Base-by-base conservation (phyloP, 2,329 filamentous ascomycete genomes). In the Myriosclerotinia duriaeana region DNA sequence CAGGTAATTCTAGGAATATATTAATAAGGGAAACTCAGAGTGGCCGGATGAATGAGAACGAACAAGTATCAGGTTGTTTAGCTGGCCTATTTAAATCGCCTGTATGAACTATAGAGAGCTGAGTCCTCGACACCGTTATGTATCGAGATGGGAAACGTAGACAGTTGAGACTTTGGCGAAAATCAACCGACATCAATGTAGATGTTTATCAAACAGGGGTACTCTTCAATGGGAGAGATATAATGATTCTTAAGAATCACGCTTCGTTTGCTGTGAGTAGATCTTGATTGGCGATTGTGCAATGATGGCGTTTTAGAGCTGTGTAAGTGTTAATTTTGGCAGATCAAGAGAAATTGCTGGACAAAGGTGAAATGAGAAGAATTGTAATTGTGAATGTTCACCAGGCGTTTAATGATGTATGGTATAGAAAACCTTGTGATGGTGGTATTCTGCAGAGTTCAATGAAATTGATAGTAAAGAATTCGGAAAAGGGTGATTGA, bases 161-260 rank as follows among this genome's bases (percentile, higher is more conserved):
- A 69, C 81, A 84, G 72, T 81, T 80, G 69, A 82, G 80, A 71
- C 80, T 81, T 78, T 80, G 78, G 77, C 82, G 82, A 76, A 82
- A 77, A 78, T 84, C 82, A 84, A 84, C 82, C 82, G 83, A 85
- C 83, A 85, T 85, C 82, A 83, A 84, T 74, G 71, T 76, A 65
- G 71, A 72, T 71, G 61, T 72, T 70, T 60, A 38, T 42, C 53
- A 64, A 64, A 54, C 55, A 66, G 52, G 59, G 26, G 38, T 60
- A 59, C 15, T 60, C 17, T 52, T 65, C 42, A 59, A 34, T 20
- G 40, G 22, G 38, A 44, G 30, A 34, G 17, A 9, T 14, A 34
- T 3, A 22, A 53, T 64, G 46, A 42, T 40, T 42, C 26, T 48
- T 6, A n/a, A 65, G 40, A 52, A 53, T 53, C 46, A 53, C 54